Evolutionary conservation across 2,329 filamentous ascomycete species (phyloP), one percentile per base, ranked within the genome.

Genomic region (Metarhizium robertsii): DNA sequence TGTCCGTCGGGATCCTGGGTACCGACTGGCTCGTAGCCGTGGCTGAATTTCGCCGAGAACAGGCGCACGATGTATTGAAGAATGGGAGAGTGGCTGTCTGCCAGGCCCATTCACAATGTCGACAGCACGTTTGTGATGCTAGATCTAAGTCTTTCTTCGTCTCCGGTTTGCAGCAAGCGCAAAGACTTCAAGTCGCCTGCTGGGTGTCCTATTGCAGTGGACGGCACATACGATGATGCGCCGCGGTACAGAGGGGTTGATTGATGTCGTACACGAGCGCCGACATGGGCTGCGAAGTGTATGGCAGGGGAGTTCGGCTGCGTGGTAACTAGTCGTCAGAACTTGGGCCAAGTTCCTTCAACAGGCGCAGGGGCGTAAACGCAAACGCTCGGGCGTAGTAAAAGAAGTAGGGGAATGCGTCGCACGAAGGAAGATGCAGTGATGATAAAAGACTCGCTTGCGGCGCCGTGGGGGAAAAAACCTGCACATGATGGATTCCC

Each of bases 131-230:
- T 32, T 36, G 8, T 52, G 53, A 18, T 52, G 2, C 50, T 43
- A 36, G 50, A 30, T 52, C 55, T 67, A 48, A 79, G 79, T 82
- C 79, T 83, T 83, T 83, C 76, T 79, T 68, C 72, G 69, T 75
- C 74, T 68, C 74, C 72, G 50, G 51, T 56, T 63, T 66, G 63
- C 63, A 81, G 78, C 80, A 83, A 83, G 79, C 80, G 80, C 80
- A 84, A 84, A 84, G 80, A 83, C 80, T 79, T 70, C 63, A 83
- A 84, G 80, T 84, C 80, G 80, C 80, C 71, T 79, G 79, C 79
- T 69, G 71, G 61, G 65, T 55, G 61, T 65, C 62, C 69, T 78
- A 79, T 69, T 64, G 68, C 61, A 58, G 61, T 56, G 61, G 57
- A 56, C 64, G 73, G 73, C 75, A 72, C 76, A 79, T 79, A 61